These are phyloP conservation scores for Aspergillus tanneri DNA, from an alignment of 2,329 filamentous ascomycete genomes.

Conservation along the genomic window DNA sequence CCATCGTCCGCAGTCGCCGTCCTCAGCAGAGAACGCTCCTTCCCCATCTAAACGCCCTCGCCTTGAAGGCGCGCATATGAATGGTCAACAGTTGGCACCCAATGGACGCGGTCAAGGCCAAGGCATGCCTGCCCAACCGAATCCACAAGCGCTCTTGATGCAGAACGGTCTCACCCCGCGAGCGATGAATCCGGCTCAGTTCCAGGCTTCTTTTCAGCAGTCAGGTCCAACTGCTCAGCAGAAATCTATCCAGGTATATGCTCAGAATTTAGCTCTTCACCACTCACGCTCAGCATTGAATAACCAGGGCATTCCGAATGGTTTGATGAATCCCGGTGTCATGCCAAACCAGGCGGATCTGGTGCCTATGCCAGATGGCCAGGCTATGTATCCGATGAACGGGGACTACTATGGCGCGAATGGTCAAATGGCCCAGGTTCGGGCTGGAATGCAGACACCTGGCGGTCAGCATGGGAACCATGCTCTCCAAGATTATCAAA, in stretches of 20 bases:
- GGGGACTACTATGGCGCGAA: conserved; percentile 58
- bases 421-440: conserved; percentile 54
- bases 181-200: conserved; percentile 72
- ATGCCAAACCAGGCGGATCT: conserved; percentile 79
- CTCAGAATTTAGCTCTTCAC: conserved; percentile 78
- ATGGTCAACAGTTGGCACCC: conserved; percentile 73
- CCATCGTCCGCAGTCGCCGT: conserved; percentile 76
- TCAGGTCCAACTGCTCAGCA: conserved; percentile 62
- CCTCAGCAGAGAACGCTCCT: conserved; percentile 79
- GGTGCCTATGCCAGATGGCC: conserved; percentile 69
- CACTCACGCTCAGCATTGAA: conserved; percentile 73
- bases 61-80: conserved; percentile 71
- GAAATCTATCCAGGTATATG: conserved; percentile 85
- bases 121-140: conserved; percentile 67
- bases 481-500: conserved; percentile 68
- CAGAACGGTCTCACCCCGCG: conserved; percentile 72
- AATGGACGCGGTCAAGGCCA: conserved; percentile 68
- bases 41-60: conserved; percentile 90
- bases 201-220: conserved; percentile 61
- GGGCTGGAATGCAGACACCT: conserved; percentile 41
- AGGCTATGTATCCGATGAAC: conserved; percentile 45
- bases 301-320: conserved; percentile 76
- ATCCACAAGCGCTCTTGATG: conserved; percentile 54
- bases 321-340: conserved; percentile 60
- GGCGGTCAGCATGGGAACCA: conserved; percentile 54